Conservation (phyloP, 2,329 filamentous ascomycete species). For the Fusarium albidum region DNA sequence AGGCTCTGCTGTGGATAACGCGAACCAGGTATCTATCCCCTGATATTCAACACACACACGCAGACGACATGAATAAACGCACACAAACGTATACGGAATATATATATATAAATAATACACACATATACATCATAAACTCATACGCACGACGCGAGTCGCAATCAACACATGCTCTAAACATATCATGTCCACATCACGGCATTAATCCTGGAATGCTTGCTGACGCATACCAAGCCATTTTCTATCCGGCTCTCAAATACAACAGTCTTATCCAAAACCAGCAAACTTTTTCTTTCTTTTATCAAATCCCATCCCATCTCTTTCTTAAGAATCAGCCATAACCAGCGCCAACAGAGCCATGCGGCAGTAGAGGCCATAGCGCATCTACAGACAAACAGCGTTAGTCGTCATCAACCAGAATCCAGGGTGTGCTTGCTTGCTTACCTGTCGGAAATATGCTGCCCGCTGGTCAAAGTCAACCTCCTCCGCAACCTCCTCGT, state of each 20-base stretch:
- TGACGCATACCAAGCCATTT: constrained; percentile 39
- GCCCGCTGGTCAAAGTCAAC: constrained; percentile 97
- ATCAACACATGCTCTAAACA: constrained; percentile 40
- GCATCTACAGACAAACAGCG: constrained; percentile 74
- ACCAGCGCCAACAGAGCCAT: constrained; percentile 97
- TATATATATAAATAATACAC: constrained; percentile 39
- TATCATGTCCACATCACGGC: constrained; percentile 37
- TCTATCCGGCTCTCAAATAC: constrained; percentile 40
- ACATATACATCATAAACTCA: constrained; percentile 35
- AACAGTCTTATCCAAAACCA: constrained; percentile 24
- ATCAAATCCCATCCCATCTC: constrained; percentile 13
- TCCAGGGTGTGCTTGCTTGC: constrained; percentile 41
- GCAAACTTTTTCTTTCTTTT: constrained; percentile 36
- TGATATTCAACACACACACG: constrained; percentile 7
- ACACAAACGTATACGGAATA: constrained; percentile 28
- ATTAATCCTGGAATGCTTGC: constrained; percentile 40
- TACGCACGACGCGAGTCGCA: constrained; percentile 40
- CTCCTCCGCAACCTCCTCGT: constrained; percentile 92
- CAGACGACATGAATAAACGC: constrained; percentile 32
- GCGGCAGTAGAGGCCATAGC: constrained; percentile 95
- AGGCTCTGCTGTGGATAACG: background rate
- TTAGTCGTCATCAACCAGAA: constrained; percentile 27
- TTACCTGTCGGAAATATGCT: constrained; percentile 98
- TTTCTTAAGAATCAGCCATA: constrained; percentile 61
- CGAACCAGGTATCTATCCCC: background rate